Evolutionary conservation across 768 basidiomycete species (phyloP), one percentile per base, ranked within the genome.

Genomic region (Kwoniella botswanensis): DNA sequence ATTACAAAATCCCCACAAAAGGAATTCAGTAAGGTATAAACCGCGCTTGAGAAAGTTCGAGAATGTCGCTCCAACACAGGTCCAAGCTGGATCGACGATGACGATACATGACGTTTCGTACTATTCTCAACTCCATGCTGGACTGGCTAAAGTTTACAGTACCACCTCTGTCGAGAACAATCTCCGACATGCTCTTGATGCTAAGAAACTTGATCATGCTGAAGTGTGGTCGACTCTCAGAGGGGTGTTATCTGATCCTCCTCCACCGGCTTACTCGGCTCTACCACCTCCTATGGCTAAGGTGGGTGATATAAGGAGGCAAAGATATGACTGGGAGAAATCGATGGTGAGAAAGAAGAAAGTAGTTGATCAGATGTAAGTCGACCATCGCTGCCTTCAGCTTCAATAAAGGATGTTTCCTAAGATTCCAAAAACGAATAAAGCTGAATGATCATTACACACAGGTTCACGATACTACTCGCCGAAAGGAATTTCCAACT

Each of bases 21-120:
- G 71, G 1, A 50, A 69, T 56, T 29, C 68, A n/a, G 13, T 71
- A 2, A 67, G 70, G 18, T 56, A 65, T n/a, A 57, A 71, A 56
- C 70, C 63, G 10, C 63, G 71, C 1, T 29, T 76, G 1, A 24
- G 35, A 4, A 57, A 76, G n/a, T 52, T 73, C 18, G 75, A 78
- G 15, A 65, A 69, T 42, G 56, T 66, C 15, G 43, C 74, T 11
- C 42, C 67, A 4, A 42, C 64, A 35, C 67, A 72, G 24, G 70
- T 78, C 5, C 77, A 79, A 67, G 71, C 80, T 4, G 76, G 74
- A 41, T 82, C 80, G 21, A 79, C 77, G 26, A 55, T 74, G 55
- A 78, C 75, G 0, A 74, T 82, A 24, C 75, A 78, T 56, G 66
- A 77, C 65, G 67, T 74, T 7, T 63, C 71, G 9, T 29, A 64